A percentile compares a stretch with the other conserved stretches of the same genome.
These are phyloP conservation scores for Russula emetica DNA, from an alignment of 768 basidiomycete genomes.

Conservation along the genomic window DNA sequence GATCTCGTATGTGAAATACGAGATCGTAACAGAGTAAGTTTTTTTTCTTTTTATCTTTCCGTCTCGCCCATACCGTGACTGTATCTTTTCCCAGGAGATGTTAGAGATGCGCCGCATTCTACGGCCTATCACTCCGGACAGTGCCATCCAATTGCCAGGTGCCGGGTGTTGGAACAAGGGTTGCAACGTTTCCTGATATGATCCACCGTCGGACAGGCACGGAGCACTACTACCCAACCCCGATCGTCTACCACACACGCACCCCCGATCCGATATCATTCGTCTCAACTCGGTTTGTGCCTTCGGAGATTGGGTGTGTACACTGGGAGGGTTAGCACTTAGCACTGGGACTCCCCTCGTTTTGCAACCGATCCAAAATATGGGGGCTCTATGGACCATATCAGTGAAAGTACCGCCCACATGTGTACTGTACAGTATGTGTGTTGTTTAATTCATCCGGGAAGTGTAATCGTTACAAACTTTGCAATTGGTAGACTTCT, in stretches of 20 bases:
- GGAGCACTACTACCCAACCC: neutral
- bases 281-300: slow-evolving; percentile 1
- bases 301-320: neutral
- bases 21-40: slow-evolving; percentile 80
- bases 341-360: neutral
- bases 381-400: slow-evolving; percentile 2
- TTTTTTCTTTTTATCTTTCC: neutral
- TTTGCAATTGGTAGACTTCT: neutral
- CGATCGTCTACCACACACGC: neutral
- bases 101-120: slow-evolving; percentile 14
- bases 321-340: neutral
- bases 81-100: neutral
- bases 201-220: neutral
- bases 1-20: slow-evolving; percentile 90
- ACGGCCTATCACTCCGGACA: neutral
- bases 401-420: neutral
- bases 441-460: neutral
- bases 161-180: slow-evolving; percentile 20
- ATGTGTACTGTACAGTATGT: neutral
- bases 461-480: neutral
- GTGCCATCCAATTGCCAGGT: slow-evolving; percentile 12
- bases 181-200: slow-evolving; percentile 19
- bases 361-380: slow-evolving; percentile 9
- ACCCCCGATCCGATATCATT: neutral
- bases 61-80: no score